Conservation (phyloP, 192 early-diverging fungal genomes). For the Gamsiella multidivaricata region DNA sequence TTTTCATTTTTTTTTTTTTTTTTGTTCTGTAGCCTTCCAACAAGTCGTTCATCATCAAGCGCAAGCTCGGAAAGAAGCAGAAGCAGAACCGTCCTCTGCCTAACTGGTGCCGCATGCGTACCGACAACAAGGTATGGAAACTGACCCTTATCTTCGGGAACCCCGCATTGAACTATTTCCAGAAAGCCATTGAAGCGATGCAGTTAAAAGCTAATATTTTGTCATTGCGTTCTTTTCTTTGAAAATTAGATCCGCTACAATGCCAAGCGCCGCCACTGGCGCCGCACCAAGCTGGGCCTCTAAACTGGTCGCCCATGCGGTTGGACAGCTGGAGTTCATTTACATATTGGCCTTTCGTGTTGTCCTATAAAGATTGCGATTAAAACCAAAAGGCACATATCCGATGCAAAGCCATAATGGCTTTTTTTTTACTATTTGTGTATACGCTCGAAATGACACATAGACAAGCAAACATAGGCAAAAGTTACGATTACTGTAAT, state of each 20-base stretch:
- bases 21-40: constrained; percentile 82
- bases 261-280: constrained; percentile 99
- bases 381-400: constrained; percentile 24
- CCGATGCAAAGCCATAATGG: too few species aligned
- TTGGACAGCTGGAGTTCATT: constrained; percentile 20
- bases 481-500: too few species aligned
- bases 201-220: too few species aligned
- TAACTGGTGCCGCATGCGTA: constrained; percentile 96
- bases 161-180: not conserved
- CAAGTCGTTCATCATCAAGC: constrained; percentile 98
- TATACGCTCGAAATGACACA: too few species aligned
- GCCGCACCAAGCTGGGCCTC: constrained; percentile 96
- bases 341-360: constrained; percentile 17
- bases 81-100: constrained; percentile 99
- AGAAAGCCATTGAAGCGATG: too few species aligned
- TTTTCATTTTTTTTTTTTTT: not conserved
- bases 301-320: constrained; percentile 64
- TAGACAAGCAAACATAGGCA: too few species aligned
- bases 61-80: constrained; percentile 97
- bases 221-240: constrained; percentile 7
- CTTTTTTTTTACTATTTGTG: not conserved
- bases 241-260: constrained; percentile 82
- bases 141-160: not conserved
- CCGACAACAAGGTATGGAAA: constrained; percentile 92
- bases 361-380: constrained; percentile 53